These are phyloP conservation scores for Metarhizium humberi DNA, from an alignment of 2,329 filamentous ascomycete species.

Conservation along the genomic window DNA sequence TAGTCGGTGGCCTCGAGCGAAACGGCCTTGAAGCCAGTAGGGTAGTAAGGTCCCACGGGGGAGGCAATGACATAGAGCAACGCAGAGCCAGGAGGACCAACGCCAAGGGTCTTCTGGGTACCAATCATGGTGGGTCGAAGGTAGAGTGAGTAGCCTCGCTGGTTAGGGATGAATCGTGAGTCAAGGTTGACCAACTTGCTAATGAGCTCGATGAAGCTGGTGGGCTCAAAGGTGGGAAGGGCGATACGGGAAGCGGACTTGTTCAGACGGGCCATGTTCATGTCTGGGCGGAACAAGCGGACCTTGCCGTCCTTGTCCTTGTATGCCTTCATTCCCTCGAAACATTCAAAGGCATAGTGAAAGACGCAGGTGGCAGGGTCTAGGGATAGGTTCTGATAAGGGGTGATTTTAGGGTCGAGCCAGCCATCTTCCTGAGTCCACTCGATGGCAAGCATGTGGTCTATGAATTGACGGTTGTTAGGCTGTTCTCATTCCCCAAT, in stretches of 20 bases:
- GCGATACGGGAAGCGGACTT: conserved; percentile 86
- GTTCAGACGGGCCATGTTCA: conserved; percentile 94
- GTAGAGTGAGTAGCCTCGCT: conserved; percentile 88
- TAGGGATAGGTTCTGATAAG: conserved; percentile 94
- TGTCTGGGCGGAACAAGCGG: conserved; percentile 86
- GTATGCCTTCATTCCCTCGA: conserved; percentile 99
- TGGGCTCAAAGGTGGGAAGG: conserved; percentile 72
- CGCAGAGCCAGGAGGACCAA: conserved; percentile 84
- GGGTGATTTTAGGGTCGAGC: conserved; percentile 72
- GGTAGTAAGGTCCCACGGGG: conserved; percentile 95
- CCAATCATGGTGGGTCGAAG: conserved; percentile 95
- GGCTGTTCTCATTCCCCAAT: neutral
- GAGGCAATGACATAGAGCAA: conserved; percentile 92
- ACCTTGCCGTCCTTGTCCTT: conserved; percentile 72
- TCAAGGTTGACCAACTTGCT: conserved; percentile 72
- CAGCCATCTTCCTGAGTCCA: conserved; percentile 84
- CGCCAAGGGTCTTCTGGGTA: conserved; percentile 87
- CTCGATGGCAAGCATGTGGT: conserved; percentile 94
- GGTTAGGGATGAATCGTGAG: conserved; percentile 78
- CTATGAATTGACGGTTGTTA: conserved; percentile 32
- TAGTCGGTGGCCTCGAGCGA: conserved; percentile 94
- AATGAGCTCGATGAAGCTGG: conserved; percentile 72
- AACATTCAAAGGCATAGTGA: conserved; percentile 97
- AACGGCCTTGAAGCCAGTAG: conserved; percentile 95
- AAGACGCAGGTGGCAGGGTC: conserved; percentile 96